These are phyloP conservation scores for Sambucus nigra DNA, from an alignment of 129 eudicot genomes.

Conservation along the genomic window DNA sequence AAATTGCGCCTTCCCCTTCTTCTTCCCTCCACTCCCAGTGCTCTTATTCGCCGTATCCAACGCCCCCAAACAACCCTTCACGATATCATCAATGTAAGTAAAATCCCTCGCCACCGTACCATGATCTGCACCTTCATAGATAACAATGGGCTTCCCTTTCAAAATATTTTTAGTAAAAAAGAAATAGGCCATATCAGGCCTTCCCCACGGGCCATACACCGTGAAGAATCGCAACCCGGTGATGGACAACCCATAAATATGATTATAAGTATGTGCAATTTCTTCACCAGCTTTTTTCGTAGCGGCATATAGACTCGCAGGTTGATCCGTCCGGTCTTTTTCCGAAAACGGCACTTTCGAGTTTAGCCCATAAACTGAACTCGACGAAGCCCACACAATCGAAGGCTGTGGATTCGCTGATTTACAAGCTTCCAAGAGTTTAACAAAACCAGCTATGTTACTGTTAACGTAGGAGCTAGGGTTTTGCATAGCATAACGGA, in stretches of 20 bases:
- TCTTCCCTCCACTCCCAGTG: constrained; percentile 58
- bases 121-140: constrained; percentile 47
- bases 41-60: constrained; percentile 53
- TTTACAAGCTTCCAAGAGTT: constrained; percentile 41
- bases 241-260: constrained; percentile 53
- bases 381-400: constrained; percentile 60
- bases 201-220: constrained; percentile 73
- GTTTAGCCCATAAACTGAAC: constrained; percentile 63
- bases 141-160: constrained; percentile 38
- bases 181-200: constrained; percentile 74
- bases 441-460: constrained; percentile 50
- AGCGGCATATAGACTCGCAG: constrained; percentile 64
- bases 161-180: constrained; percentile 55
- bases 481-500: constrained; percentile 59
- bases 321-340: constrained; percentile 51
- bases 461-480: constrained; percentile 44
- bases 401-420: constrained; percentile 50
- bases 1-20: constrained; percentile 49
- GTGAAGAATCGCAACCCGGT: constrained; percentile 57
- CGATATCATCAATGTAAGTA: constrained; percentile 65
- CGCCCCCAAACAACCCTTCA: constrained; percentile 56
- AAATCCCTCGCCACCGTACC: constrained; percentile 52
- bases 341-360: constrained; percentile 60
- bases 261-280: constrained; percentile 58
- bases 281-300: constrained; percentile 73